Base-by-base conservation (phyloP, 164 flowering plant species). In the Pachysandra terminalis region DNA sequence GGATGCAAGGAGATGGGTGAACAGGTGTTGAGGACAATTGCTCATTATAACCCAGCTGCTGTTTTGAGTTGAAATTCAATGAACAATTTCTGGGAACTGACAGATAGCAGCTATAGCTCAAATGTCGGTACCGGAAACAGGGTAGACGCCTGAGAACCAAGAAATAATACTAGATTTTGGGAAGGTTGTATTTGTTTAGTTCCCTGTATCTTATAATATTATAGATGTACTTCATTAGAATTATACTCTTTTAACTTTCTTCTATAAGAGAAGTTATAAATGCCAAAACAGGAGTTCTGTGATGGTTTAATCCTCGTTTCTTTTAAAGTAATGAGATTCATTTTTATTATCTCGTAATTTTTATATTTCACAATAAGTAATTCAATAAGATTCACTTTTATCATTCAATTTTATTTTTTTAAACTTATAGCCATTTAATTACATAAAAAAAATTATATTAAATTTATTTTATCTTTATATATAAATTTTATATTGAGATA, bases 1-100 rank as follows among this genome's bases (percentile, higher is more conserved):
- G 97, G 98, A 60, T 93, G 98, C 91, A 85, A 84, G 79, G 85
- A 83, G 77, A 90, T 88, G 89, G 97, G 98, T 35, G 94, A 93
- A 61, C 82, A 85, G 71, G 90, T 93, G 54, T 71, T 93, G 75
- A 87, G 82, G 71, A 80, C 92, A 3, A 74, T 93, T 19, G 91
- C 83, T 61, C 75, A 87, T 68, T 85, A 79, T 65, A 66, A 68
- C 22, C 74, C 82, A 1, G 70, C 88, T 45, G 56, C 83, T 49
- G 70, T 67, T 66, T 14, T 55, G 24, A 19, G 56, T 16, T 73
- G 67, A 75, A 68, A 63, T 49, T 15, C 16, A 8, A 9, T n/a
- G 41, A 60, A 17, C 19, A 6, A 22, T 2, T 9, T 5, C 2
- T 22, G 25, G 26, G 22, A 55, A 21, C 22, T 55, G 58, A 23